Conservation (phyloP, 129 eudicot genomes). For the Flaveria trinervia region DNA sequence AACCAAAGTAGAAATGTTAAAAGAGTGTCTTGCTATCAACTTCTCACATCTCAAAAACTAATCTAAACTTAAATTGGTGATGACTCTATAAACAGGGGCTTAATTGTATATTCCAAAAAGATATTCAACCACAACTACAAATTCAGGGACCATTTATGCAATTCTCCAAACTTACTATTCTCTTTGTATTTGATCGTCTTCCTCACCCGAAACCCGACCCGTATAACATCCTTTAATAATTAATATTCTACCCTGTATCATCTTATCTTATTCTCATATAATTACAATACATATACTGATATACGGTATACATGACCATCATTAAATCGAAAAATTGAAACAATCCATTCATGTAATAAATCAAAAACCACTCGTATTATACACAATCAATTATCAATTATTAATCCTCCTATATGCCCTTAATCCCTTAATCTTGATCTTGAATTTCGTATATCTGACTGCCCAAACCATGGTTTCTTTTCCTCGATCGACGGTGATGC, state of each 20-base stretch:
- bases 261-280: constrained; percentile 26
- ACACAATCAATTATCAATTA: constrained; percentile 26
- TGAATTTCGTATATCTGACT: constrained; percentile 44
- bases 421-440: constrained; percentile 48
- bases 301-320: constrained; percentile 18
- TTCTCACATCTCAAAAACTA: not conserved
- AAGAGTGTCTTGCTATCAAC: not conserved
- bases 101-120: not conserved
- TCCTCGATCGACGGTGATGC: constrained; percentile 42
- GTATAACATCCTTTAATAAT: not conserved
- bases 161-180: not conserved
- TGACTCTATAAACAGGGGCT: not conserved
- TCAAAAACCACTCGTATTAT: constrained; percentile 35
- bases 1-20: too few relatives aligned
- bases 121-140: not conserved
- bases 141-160: not conserved
- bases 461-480: constrained; percentile 36
- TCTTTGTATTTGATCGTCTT: not conserved
- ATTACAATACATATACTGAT: not conserved
- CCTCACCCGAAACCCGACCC: not conserved
- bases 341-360: constrained; percentile 29
- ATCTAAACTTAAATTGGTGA: not conserved
- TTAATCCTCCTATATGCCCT: not conserved
- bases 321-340: constrained; percentile 30
- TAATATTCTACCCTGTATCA: constrained; percentile 9